Conservation (phyloP, 768 basidiomycete genomes). For the Rhodotorula graminis region DNA sequence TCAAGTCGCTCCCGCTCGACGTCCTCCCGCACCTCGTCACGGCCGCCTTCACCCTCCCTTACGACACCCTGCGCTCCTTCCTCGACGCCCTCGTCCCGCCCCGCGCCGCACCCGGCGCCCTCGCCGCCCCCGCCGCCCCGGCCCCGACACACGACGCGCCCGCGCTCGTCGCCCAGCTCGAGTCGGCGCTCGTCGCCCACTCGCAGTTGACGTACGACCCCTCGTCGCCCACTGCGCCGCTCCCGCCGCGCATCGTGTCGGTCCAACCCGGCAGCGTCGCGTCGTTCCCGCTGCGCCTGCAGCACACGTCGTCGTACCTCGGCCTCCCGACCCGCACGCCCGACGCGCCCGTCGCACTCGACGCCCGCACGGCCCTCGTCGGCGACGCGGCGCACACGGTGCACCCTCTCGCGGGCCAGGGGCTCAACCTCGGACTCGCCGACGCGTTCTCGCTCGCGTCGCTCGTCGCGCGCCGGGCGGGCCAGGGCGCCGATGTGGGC, state of each 20-base stretch:
- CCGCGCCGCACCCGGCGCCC: neutral
- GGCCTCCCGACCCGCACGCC: slow-evolving; percentile 49
- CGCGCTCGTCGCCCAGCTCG: slow-evolving; percentile 40
- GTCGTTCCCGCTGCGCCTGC: slow-evolving; percentile 82
- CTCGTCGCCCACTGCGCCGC: slow-evolving; percentile 51
- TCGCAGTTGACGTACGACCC: slow-evolving; percentile 15
- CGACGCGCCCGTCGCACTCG: slow-evolving; percentile 47
- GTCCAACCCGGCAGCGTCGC: slow-evolving; percentile 71
- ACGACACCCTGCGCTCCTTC: slow-evolving; percentile 59
- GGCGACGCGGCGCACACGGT: slow-evolving; percentile 95
- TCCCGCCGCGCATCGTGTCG: slow-evolving; percentile 70
- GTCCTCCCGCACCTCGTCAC: slow-evolving; percentile 75
- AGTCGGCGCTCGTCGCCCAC: neutral
- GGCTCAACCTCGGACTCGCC: slow-evolving; percentile 72
- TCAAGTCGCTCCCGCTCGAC: slow-evolving; percentile 61
- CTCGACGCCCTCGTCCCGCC: slow-evolving; percentile 45
- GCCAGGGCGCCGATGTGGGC: slow-evolving; percentile 55
- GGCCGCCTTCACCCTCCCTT: slow-evolving; percentile 79
- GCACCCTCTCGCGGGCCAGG: slow-evolving; percentile 94
- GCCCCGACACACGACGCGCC: slow-evolving; percentile 1
- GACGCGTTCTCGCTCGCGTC: neutral
- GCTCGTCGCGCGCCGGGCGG: neutral
- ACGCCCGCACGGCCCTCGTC: slow-evolving; percentile 73
- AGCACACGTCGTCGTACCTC: slow-evolving; percentile 79
- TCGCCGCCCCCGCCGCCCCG: neutral